Conservation (phyloP, 805 yeast species). For the Teunomyces atbi region DNA sequence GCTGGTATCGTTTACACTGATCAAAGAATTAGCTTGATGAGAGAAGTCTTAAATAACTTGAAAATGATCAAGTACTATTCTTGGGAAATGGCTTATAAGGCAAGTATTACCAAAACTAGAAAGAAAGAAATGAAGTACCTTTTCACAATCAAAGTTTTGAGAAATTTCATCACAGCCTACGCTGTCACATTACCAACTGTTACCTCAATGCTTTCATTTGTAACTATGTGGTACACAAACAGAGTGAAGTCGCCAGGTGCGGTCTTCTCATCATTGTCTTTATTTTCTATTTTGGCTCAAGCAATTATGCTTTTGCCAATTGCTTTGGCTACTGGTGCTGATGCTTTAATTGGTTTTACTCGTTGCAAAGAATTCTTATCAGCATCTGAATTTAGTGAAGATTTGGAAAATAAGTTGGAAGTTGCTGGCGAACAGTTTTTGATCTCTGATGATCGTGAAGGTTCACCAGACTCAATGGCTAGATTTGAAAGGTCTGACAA, state of each 20-base stretch:
- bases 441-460: slow-evolving; percentile 7
- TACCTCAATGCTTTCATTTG: slow-evolving; percentile 45
- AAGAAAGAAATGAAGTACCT: slow-evolving; percentile 38
- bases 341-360: slow-evolving; percentile 40
- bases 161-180: slow-evolving; percentile 43
- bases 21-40: slow-evolving; percentile 40
- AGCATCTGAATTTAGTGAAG: slow-evolving; percentile 16
- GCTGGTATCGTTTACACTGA: slow-evolving; percentile 40
- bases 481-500: slow-evolving; percentile 3
- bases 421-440: slow-evolving; percentile 9
- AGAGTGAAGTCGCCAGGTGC: slow-evolving; percentile 34
- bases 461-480: neutral
- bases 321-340: slow-evolving; percentile 45
- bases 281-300: slow-evolving; percentile 43
- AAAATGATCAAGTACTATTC: slow-evolving; percentile 46
- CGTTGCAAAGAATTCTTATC: slow-evolving; percentile 23
- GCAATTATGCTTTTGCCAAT: slow-evolving; percentile 43
- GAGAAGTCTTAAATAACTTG: slow-evolving; percentile 40
- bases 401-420: slow-evolving; percentile 9
- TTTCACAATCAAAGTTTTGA: slow-evolving; percentile 40
- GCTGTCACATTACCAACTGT: slow-evolving; percentile 44
- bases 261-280: slow-evolving; percentile 43
- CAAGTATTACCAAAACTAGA: slow-evolving; percentile 34
- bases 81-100: slow-evolving; percentile 45
- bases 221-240: slow-evolving; percentile 46